phyloP scores from a whole-genome alignment of 495 filamentous ascomycete genomes.

The Astrocystis sublimbata region DNA sequence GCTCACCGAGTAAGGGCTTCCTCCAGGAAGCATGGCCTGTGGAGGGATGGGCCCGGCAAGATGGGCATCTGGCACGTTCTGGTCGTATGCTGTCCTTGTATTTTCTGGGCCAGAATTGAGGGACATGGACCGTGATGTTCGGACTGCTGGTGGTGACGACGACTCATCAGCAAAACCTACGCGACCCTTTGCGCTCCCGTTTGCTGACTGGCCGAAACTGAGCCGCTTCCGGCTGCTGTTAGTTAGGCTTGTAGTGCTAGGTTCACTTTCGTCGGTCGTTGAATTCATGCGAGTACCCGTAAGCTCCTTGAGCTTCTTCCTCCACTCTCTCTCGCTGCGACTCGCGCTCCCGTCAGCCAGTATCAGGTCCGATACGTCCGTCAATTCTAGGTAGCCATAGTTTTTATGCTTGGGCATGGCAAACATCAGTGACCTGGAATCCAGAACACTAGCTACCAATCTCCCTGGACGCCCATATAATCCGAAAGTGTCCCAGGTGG shows the following conservation, averaged over 20 bases:
- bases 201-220: constrained; percentile 57
- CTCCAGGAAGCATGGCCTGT: constrained; percentile 20
- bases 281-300: constrained; percentile 75
- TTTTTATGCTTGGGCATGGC: constrained; percentile 86
- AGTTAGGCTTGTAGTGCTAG: constrained; percentile 57
- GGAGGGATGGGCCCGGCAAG: constrained; percentile 17
- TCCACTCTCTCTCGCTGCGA: constrained; percentile 93
- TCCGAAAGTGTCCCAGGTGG: constrained; percentile 88
- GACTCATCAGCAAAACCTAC: constrained; percentile 68
- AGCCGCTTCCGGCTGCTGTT: constrained; percentile 63
- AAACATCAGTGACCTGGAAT: constrained; percentile 93
- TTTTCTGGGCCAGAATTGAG: constrained; percentile 42
- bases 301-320: constrained; percentile 82
- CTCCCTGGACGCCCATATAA: constrained; percentile 89
- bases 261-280: constrained; percentile 47
- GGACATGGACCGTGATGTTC: constrained; percentile 57
- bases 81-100: constrained; percentile 8
- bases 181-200: constrained; percentile 42
- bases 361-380: constrained; percentile 80
- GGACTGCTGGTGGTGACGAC: constrained; percentile 41
- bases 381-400: constrained; percentile 87
- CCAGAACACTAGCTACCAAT: constrained; percentile 81
- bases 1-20: constrained; percentile 23
- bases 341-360: constrained; percentile 69
- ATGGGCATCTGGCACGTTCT: background rate